Percentiles rank a stretch among this genome's conserved stretches.
Evolutionary conservation across 2,329 filamentous ascomycete species (phyloP).

Genomic region (Botrytis medusae): DNA sequence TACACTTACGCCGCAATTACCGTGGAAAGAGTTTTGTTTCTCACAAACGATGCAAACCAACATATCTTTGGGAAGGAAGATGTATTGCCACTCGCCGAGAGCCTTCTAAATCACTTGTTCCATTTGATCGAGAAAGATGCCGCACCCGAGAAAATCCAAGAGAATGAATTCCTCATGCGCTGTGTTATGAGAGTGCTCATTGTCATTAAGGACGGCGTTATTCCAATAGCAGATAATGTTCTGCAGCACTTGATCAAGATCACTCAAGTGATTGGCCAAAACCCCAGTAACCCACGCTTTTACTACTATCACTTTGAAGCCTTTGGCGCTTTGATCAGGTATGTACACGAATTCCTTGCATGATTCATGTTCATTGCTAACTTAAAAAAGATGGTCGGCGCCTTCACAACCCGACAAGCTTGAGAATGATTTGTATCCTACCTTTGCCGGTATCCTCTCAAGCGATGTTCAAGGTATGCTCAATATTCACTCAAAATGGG

Average conservation of each 20-base stretch:
- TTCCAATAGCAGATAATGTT: slow-evolving; percentile 73
- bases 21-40: slow-evolving; percentile 86
- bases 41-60: slow-evolving; percentile 72
- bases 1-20: slow-evolving; percentile 97
- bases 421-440: slow-evolving; percentile 77
- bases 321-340: slow-evolving; percentile 76
- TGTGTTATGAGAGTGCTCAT: slow-evolving; percentile 98
- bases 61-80: slow-evolving; percentile 78
- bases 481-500: neutral
- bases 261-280: slow-evolving; percentile 86
- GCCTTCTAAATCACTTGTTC: slow-evolving; percentile 87
- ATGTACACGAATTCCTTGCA: neutral
- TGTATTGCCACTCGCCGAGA: slow-evolving; percentile 79
- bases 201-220: slow-evolving; percentile 81
- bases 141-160: slow-evolving; percentile 88
- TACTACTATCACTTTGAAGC: slow-evolving; percentile 99
- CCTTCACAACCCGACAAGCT: slow-evolving; percentile 69
- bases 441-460: slow-evolving; percentile 76
- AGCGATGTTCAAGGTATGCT: slow-evolving; percentile 74
- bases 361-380: neutral
- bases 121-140: slow-evolving; percentile 82
- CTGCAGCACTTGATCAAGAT: slow-evolving; percentile 83
- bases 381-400: slow-evolving; percentile 55
- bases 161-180: slow-evolving; percentile 98
- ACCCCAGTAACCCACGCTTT: slow-evolving; percentile 95